Evolutionary conservation across 306 rosid genomes (phyloP), one percentile per base, ranked within the genome.

Genomic region (Vigna radiata): DNA sequence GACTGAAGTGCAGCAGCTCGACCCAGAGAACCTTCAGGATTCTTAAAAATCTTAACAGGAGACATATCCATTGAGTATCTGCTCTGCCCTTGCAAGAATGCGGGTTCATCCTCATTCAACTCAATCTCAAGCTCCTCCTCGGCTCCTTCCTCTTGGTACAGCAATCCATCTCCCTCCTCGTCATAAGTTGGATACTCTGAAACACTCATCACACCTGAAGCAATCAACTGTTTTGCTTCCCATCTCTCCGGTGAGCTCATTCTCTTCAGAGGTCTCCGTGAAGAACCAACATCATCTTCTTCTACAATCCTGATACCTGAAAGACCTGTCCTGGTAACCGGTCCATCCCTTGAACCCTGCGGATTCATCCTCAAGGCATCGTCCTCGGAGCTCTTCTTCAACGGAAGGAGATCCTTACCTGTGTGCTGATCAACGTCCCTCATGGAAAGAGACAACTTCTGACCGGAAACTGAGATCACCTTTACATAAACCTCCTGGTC

Each of bases 191-290:
- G 94, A 83, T 85, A 85, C 86, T 93, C 97, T 0, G 84, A 81
- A 64, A 88, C 90, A 70, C 90, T 36, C 88, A 88, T 36, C 65
- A 90, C 92, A 74, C 96, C 97, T 0, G 97, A 90, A 76, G 97
- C 97, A 75, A 93, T 88, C 83, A 93, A 83, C 77, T 93, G 96
- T 82, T 83, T 93, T n/a, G 75, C 96, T 70, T 93, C 98, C 98
- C 98, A 93, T 81, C 6, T 90, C 88, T 93, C 96, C 2, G 96
- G 98, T 9, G 98, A 93, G 70, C 98, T 93, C 98, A 93, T 93
- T 73, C 96, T 85, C 91, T 93, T 93, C 68, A 93, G 55, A 5
- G 96, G 98, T 66, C 98, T 87, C 5, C 96, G 93, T 1, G 93
- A 81, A 64, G 88, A 84, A 58, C 79, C 69, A 14, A 52, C 48